phyloP scores from a whole-genome alignment of 192 early-diverging fungal species.

The Pecoramyces ruminantium region DNA sequence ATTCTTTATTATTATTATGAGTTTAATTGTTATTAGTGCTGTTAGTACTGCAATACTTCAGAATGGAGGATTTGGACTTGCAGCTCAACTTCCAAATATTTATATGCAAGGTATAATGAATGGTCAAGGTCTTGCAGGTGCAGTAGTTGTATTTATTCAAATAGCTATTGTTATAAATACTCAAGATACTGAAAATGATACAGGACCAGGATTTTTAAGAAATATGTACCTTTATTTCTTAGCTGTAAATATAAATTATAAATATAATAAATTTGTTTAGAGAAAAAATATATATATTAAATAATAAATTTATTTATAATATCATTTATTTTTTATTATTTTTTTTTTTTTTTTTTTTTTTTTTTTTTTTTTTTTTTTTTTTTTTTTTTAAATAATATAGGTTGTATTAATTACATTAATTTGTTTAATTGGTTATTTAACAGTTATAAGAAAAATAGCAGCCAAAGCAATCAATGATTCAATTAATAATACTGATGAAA shows the following conservation, averaged over 20 bases:
- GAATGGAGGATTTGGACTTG: slow-evolving; percentile 53
- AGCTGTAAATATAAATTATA: too few relatives aligned
- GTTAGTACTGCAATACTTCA: slow-evolving; percentile 41
- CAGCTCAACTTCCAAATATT: slow-evolving; percentile 41
- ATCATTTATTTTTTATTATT: too few relatives aligned
- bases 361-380: too few relatives aligned
- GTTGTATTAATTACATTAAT: background rate
- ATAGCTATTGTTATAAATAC: slow-evolving; percentile 30
- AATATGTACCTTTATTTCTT: slow-evolving; percentile 2
- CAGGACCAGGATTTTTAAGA: background rate
- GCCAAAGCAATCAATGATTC: background rate
- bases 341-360: too few relatives aligned
- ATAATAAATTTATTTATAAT: too few relatives aligned
- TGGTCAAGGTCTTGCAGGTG: slow-evolving; percentile 45
- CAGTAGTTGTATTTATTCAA: slow-evolving; percentile 43
- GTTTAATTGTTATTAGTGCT: slow-evolving; percentile 33
- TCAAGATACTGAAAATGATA: background rate
- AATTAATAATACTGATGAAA: background rate
- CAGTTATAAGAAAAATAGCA: background rate
- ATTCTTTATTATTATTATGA: slow-evolving; percentile 47
- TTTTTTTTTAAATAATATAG: too few relatives aligned
- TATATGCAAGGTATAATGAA: slow-evolving; percentile 59
- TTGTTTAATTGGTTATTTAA: background rate
- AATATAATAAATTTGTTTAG: too few relatives aligned
- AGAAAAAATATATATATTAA: too few relatives aligned